Evolutionary conservation across 139 green algal genomes (phyloP), one percentile per base, ranked within the genome.

Genomic region (Eudorina sp.): DNA sequence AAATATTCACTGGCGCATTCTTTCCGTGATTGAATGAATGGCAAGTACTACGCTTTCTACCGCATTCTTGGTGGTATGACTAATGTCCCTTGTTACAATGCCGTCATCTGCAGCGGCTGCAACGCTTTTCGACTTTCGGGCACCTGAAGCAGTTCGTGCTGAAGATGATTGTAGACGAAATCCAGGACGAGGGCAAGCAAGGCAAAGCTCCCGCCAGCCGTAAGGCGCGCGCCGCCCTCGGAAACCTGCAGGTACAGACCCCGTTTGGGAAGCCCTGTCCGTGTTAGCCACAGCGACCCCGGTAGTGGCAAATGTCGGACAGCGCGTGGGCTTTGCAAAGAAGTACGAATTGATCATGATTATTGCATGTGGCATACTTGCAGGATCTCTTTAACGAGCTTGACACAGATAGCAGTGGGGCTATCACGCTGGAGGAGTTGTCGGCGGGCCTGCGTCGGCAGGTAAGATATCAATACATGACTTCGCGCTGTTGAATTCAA

Each of bases 121-220:
- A 99, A 93, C 96, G 96, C 77, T 98, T 98, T 93, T 96, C 94
- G 36, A 99, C 96, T 0, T 98, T 98, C 85, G 94, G 94, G 36
- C 92, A 95, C 43, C 91, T 99, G 48, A 99, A 99, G 94, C 96
- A 98, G 93, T 55, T 98, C 79, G 96, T 98, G 81, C 92, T 99
- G 53, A 92, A 92, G 74, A 96, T 97, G 88, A 97, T 98, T 53
- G 94, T 95, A 0, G 93, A 97, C 38, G 96, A 98, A 53, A 91
- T 97, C 53, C 77, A 76, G 60, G 43, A 76, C 43, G 82, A 88
- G 82, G 81, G 43, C 62, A 48, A 66, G 29, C 62, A 68, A 45
- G 64, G 46, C 64, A 68, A 58, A 46, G 53, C 19, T 3, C 66
- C 82, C 0, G 64, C 48, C 18, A 70, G 45, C 64, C 45, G 66